Base-by-base conservation (phyloP, 2,329 filamentous ascomycete genomes). In the Cytospora leucostoma region DNA sequence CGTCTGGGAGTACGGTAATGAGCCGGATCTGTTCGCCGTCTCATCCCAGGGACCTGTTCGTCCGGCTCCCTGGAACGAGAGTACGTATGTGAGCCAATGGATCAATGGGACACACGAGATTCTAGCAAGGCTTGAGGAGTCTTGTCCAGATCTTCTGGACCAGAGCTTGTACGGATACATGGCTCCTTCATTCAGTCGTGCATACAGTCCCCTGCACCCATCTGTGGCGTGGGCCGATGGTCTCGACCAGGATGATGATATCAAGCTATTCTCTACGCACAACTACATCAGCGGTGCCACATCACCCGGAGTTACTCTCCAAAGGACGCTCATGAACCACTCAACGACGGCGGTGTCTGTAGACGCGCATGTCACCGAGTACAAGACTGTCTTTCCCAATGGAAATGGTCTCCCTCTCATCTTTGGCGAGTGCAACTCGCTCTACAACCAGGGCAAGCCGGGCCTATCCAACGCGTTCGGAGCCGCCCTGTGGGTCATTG, bases 381-480 rank as follows among this genome's bases (percentile, higher is more conserved):
- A 82, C 62, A 71, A 74, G 32, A 67, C 72, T 33, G 78, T 87
- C 35, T 73, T 74, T 3, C 71, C 70, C 3, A 68, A 62, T 11
- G 68, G 68, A 40, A 67, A 72, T 0, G 69, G 69, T 2, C 35
- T 52, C 4, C 82, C 83, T 0, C 84, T 84, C 66, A 83, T 87
- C 65, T 76, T 88, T 1, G 84, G 84, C 65, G 85, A 89, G 74
- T 79, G 80, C 56, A 89, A 89, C 73, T 86, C 82, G 8, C 79
- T 89, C 11, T 88, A 84, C 73, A 84, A 85, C 71, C 77, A 88
- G 74, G 87, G 86, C 61, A 78, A 79, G 7, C 83, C 85, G 0
- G 85, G 86, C 0, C 76, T 89, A 19, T 87, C 84, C 47, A 86
- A 89, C 74, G 79, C 84, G 0, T 89, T 89, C 71, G 87, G 86